Evolutionary conservation across 164 flowering plant genomes (phyloP), one percentile per base, ranked within the genome.

Genomic region (Dillenia turbinata): DNA sequence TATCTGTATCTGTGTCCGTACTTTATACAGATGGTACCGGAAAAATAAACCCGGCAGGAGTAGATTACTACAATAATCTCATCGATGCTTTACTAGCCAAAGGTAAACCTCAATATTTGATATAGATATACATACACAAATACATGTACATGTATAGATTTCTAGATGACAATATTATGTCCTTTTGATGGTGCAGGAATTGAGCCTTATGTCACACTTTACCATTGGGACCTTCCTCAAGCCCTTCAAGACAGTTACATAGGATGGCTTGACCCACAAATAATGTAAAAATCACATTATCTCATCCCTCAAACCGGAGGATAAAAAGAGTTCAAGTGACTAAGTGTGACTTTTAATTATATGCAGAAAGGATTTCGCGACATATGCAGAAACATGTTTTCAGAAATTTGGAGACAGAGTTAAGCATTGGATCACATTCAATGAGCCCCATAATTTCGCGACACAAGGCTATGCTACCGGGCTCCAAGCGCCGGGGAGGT

Each of bases 171-270:
- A 26, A 26, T 2, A 26, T 26, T 26, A 26, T 26, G 13, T 26
- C 9, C 8, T 15, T 48, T 13, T n/a, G 10, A 56, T 46, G 15
- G 1, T 74, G 65, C 81, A 92, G 98, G 97, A 61, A 89, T 93
- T 58, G 74, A 87, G 70, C 98, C 98, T 14, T 93, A 90, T 70
- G 92, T 89, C 65, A 90, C 97, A 5, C 69, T 93, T 9, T 88
- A 81, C 67, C 98, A 93, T 44, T 93, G 97, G 97, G 97, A 93
- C 66, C 89, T 91, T 54, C 98, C 98, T 66, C 96, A 83, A 81
- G 87, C 85, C 48, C 69, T 93, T 47, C 72, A 76, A 12, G 97
- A 93, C 79, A 73, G 58, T 54, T 93, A 93, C 78, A 75, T 48
- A 8, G 96, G 98, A 63, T 89, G 94, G 97, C 86, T 90, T 13